Percentiles rank a stretch among this genome's conserved stretches.
Evolutionary conservation across 2,329 filamentous ascomycete genomes (phyloP).

Genomic region (Claviceps paspali): DNA sequence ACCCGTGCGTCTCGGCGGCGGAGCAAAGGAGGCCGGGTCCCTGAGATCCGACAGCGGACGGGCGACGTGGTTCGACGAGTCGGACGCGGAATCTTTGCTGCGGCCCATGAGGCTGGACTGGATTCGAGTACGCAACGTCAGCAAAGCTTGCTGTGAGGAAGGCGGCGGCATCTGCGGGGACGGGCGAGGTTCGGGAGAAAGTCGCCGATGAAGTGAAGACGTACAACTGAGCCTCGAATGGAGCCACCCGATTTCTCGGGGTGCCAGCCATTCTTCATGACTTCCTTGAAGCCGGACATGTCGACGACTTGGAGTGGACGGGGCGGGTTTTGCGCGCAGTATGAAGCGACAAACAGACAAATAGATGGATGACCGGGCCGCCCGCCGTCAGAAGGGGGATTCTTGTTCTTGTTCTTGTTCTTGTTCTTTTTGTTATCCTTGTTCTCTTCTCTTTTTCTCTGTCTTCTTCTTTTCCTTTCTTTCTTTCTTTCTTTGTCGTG

Average conservation of each 20-base stretch:
- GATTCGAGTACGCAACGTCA: neutral
- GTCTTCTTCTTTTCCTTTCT: no score
- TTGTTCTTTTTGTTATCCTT: no score
- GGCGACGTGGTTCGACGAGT: slow-evolving; percentile 22
- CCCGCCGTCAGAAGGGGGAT: no score
- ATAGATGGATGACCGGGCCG: neutral
- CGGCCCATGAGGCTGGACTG: slow-evolving; percentile 33
- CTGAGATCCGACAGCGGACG: slow-evolving; percentile 54
- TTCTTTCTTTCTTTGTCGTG: no score
- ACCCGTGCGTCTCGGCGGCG: slow-evolving; percentile 52
- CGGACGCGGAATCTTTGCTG: slow-evolving; percentile 15
- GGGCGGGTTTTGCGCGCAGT: neutral
- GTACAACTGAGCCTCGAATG: slow-evolving; percentile 29
- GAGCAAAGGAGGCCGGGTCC: slow-evolving; percentile 65
- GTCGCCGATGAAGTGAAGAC: slow-evolving; percentile 13
- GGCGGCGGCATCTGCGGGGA: no score
- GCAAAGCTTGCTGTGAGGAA: slow-evolving; percentile 1
- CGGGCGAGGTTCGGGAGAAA: no score
- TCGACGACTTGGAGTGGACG: slow-evolving; percentile 1
- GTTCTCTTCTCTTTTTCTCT: no score
- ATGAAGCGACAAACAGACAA: neutral
- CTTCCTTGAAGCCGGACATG: slow-evolving; percentile 32
- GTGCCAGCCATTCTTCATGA: slow-evolving; percentile 37
- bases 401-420: no score
- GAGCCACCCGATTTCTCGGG: slow-evolving; percentile 24